Base-by-base conservation (phyloP, 495 filamentous ascomycete genomes). In the Tuber indicum region DNA sequence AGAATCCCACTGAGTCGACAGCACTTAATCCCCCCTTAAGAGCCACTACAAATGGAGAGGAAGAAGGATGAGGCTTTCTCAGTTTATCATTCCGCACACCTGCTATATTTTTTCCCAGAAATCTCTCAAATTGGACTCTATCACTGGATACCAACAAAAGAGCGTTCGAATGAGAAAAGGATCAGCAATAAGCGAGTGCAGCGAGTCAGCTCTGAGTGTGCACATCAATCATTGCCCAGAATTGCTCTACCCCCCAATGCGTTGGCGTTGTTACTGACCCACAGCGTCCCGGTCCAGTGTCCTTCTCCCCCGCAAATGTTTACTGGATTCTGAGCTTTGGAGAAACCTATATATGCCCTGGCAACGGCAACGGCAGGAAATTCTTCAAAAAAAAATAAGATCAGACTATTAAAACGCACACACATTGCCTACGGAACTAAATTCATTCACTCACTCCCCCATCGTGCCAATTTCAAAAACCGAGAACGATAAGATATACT, bases 171-270 rank as follows among this genome's bases (percentile, higher is more conserved):
- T 66, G 58, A 66, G 17, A 66, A 66, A 14, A 36, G 58, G 58
- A 66, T 36, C 58, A 66, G 32, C 58, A 66, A 66, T 66, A 66
- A 16, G 32, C 58, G 58, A 66, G 58, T 36, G 58, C 26, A 32
- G 58, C 58, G 58, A 66, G 58, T 66, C 58, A 66, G 58, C 58
- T 66, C 58, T 19, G 14, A 66, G 58, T 66, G 58, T 66, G 58
- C 58, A 66, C 58, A 66, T 66, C 52, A 14, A 14, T 26, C 26
- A 26, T 32, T 66, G n/a, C n/a, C 52, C 16, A 10, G 52, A 10
- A 16, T 62, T 14, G n/a, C 26, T 66, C 58, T 66, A 32, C 58
- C 26, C 58, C 58, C 58, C 58, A 66, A 36, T 66, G 58, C 58
- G 58, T 66, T 66, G 58, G 58, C 58, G 58, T 36, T 66, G 26